Evolutionary conservation across 2,329 filamentous ascomycete species (phyloP), one percentile per base, ranked within the genome.

Genomic region (Amauroascus verrucosus): DNA sequence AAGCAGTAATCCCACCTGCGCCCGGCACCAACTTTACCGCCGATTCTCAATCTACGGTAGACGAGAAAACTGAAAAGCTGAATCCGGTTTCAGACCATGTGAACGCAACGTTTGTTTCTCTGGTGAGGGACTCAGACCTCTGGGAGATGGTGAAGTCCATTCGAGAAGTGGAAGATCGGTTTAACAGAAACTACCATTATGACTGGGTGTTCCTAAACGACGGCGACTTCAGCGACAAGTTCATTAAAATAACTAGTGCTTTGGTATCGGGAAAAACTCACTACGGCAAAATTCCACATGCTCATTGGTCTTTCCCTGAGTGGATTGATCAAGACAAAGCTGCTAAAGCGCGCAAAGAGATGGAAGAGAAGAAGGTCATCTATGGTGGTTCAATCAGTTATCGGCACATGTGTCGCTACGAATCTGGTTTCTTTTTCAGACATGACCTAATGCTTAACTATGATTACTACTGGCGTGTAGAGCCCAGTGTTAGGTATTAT

Each of bases 201-300:
- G 91, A 97, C 68, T 98, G 94, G 94, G 91, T 98, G 51, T 98
- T 98, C 75, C 76, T 98, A 57, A 98, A 98, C 72, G 93, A 98
- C 68, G 82, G 90, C 69, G 87, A 89, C 0, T 98, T 98, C 65
- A 86, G 95, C 66, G 86, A 87, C 2, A 83, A 82, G 8, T 98
- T 98, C 78, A 97, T 90, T 72, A 91, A 88, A 71, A 78, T 97
- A 60, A 98, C 93, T 3, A 79, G 80, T 3, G 84, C 88, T 1
- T 79, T 98, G 35, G 86, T 94, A n/a, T 97, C 91, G 11, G 93
- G 93, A 54, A 95, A 82, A 62, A 90, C 93, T 44, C 81, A 86
- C 68, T 98, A 96, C 68, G 93, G 90, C 67, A 77, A 85, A 68
- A 97, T 98, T 58, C 83, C 87, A 40, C 77, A 81, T 65, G 88